Base-by-base conservation (phyloP, 345 rosid genomes). In the Erodium maritimum region DNA sequence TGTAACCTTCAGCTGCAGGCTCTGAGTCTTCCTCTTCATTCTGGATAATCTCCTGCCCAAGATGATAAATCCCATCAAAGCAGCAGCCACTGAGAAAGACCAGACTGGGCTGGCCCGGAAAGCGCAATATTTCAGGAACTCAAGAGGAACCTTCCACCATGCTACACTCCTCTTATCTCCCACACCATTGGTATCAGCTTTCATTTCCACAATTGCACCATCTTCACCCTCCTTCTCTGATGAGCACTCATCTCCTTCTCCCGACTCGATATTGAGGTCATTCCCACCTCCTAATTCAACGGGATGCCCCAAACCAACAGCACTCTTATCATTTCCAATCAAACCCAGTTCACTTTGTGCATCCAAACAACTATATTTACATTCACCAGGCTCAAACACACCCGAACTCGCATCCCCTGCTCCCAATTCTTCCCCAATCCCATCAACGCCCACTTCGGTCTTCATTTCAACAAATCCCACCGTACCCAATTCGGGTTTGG, bases 111-210 rank as follows among this genome's bases (percentile, higher is more conserved):
- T 78, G 42, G 78, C 80, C 80, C 79, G 85, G 57, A 86, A 79
- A 62, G 80, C 79, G 75, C 88, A 85, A 65, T 72, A 85, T 67
- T 80, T 88, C 67, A 93, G 65, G 62, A 93, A 53, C 71, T 93
- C 94, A 24, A 85, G 71, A 19, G 99, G 96, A 59, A 88, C 73
- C 74, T 84, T 93, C 99, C 96, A 93, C 99, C 95, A 93, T 11
- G 64, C 79, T 0, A 70, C 67, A 57, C 63, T 60, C 48, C 59
- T 73, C 69, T 65, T 77, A 69, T 72, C 78, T 64, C 62, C 79
- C 58, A 61, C 82, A 52, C 59, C 73, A 70, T 62, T 61, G 50
- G 55, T 72, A 69, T 63, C 80, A 34, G 75, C 54, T 23, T 62
- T 61, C 51, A 54, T 68, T 33, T 74, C 76, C 23, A 57, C 73